Evolutionary conservation across 148 eudicot genomes (phyloP).

Genomic region (Dianthus caryophyllus): DNA sequence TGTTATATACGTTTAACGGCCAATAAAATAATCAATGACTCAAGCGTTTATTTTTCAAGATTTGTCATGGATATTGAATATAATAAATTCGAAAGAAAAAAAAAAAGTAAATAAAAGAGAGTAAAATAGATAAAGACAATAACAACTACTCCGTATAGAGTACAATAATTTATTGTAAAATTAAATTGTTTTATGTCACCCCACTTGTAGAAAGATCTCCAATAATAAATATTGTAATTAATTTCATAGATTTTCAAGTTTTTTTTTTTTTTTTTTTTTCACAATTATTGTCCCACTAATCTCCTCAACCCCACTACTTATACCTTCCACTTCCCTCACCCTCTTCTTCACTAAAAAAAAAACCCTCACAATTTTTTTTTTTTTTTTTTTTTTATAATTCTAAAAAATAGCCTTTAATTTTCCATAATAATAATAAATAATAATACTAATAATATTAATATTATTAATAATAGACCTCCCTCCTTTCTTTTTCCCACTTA

Average conservation of each 20-base stretch:
- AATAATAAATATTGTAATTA: background rate
- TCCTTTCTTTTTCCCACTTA: slow-evolving; percentile 11
- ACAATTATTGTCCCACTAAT: slow-evolving; percentile 13
- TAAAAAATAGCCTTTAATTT: background rate
- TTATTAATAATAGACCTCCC: slow-evolving; percentile 3
- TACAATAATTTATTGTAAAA: too few relatives aligned
- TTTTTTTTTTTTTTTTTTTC: background rate
- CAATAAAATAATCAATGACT: too few relatives aligned
- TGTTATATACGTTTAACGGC: too few relatives aligned
- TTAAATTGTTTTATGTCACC: background rate
- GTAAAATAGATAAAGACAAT: too few relatives aligned
- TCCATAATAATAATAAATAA: too few relatives aligned
- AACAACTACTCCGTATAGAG: too few relatives aligned
- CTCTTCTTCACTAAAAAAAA: background rate
- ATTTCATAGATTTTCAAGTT: background rate
- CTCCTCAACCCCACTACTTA: background rate
- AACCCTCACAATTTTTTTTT: slow-evolving; percentile 10
- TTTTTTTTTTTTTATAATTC: too few relatives aligned
- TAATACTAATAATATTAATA: too few relatives aligned
- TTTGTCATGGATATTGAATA: too few relatives aligned
- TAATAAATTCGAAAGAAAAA: too few relatives aligned
- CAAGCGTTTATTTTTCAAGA: too few relatives aligned
- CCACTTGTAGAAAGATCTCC: slow-evolving; percentile 13
- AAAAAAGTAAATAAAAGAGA: too few relatives aligned
- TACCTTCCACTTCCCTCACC: background rate